Conservation (phyloP, 2,329 filamentous ascomycete species). For the Aspergillus costaricaensis region DNA sequence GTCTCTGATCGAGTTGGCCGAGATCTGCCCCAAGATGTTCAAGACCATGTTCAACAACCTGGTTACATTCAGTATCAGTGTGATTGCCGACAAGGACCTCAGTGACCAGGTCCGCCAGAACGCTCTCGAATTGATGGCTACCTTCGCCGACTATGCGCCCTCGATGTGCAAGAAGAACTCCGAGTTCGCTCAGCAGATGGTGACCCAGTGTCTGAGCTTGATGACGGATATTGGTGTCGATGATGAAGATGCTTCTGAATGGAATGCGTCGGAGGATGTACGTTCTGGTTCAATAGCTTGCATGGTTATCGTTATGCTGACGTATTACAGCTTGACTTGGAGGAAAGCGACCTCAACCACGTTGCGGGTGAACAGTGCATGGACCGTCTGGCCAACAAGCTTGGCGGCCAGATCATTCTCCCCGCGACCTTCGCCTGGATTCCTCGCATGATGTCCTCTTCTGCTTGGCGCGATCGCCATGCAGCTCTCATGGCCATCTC, state of each 20-base stretch:
- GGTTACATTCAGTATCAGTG: conserved; percentile 87
- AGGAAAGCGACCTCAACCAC: conserved; percentile 96
- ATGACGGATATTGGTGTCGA: conserved; percentile 97
- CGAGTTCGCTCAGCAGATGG: conserved; percentile 94
- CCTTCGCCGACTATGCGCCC: conserved; percentile 92
- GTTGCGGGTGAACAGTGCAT: conserved; percentile 98
- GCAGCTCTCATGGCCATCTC: conserved; percentile 98
- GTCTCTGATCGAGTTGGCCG: conserved; percentile 89
- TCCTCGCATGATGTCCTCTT: conserved; percentile 94
- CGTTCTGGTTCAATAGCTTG: conserved; percentile 40
- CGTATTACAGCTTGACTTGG: conserved; percentile 71
- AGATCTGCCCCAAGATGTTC: conserved; percentile 97
- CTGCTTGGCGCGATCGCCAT: conserved; percentile 91
- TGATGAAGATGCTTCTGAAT: conserved; percentile 91
- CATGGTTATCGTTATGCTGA: conserved; percentile 23
- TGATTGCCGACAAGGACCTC: conserved; percentile 94
- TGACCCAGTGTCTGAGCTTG: conserved; percentile 93
- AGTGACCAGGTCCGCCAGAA: conserved; percentile 90
- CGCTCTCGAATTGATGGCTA: conserved; percentile 94
- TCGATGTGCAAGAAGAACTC: conserved; percentile 93
- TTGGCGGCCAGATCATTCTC: conserved; percentile 89
- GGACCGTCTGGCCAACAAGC: conserved; percentile 95
- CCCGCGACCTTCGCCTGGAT: conserved; percentile 96
- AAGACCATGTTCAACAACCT: conserved; percentile 89
- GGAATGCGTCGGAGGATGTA: conserved; percentile 89